Evolutionary conservation across 257 asterid genomes (phyloP).

Genomic region (Schizonepeta tenuifolia): DNA sequence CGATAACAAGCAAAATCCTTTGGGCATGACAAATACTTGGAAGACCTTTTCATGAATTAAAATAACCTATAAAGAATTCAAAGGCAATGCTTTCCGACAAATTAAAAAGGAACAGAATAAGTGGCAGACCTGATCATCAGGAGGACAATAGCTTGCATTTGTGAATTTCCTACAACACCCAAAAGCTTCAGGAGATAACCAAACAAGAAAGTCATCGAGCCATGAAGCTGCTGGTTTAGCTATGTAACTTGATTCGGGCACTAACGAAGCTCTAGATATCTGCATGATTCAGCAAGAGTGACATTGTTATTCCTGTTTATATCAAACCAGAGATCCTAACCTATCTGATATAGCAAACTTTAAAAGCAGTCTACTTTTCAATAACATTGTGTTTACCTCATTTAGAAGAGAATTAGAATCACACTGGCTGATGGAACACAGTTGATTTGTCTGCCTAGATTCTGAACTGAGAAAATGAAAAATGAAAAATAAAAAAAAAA

Average conservation of each 20-base stretch:
- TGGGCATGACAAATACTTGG: not conserved
- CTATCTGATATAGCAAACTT: constrained; percentile 2
- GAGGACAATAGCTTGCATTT: constrained; percentile 88
- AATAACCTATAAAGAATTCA: not conserved
- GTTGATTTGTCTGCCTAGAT: constrained; percentile 85
- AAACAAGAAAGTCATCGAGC: constrained; percentile 98
- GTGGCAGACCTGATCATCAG: constrained; percentile 82
- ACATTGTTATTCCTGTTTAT: not conserved
- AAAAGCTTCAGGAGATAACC: constrained; percentile 98
- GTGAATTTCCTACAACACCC: constrained; percentile 96
- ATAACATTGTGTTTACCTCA: constrained; percentile 66
- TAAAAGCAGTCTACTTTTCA: not conserved
- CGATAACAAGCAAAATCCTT: not conserved
- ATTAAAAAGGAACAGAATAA: not conserved
- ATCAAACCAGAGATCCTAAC: not conserved
- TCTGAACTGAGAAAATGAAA: constrained; percentile 63
- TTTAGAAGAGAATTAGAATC: constrained; percentile 88
- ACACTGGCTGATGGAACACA: constrained; percentile 96
- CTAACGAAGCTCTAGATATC: constrained; percentile 91
- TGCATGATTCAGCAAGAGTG: constrained; percentile 42
- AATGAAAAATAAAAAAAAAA: not conserved
- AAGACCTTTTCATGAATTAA: not conserved
- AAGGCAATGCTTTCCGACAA: not conserved
- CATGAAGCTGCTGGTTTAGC: constrained; percentile 99
- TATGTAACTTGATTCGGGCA: constrained; percentile 87